phyloP scores from a whole-genome alignment of 1,284 basidiomycete genomes.

The Cutaneotrichosporon sp. region DNA sequence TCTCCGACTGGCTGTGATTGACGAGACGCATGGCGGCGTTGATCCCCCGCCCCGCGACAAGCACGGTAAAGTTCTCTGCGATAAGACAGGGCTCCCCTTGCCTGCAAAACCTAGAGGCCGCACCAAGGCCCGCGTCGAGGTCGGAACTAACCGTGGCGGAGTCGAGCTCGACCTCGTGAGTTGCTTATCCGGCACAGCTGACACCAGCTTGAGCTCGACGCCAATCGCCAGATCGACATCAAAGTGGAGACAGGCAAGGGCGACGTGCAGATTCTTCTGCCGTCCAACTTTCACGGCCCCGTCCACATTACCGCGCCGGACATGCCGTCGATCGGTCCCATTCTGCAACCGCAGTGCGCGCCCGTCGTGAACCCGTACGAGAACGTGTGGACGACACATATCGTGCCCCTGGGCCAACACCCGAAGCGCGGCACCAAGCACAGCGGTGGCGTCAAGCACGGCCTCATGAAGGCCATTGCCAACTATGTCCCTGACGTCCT shows the following conservation, averaged over 20 bases:
- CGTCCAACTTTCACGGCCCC: slow-evolving; percentile 32
- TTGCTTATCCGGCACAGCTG: slow-evolving; percentile 1
- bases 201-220: slow-evolving; percentile 32
- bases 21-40: slow-evolving; percentile 16
- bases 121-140: slow-evolving; percentile 35
- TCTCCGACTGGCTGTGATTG: slow-evolving; percentile 31
- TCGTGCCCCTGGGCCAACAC: slow-evolving; percentile 21
- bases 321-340: slow-evolving; percentile 19
- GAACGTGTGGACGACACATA: slow-evolving; percentile 29
- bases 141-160: slow-evolving; percentile 29
- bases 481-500: slow-evolving; percentile 27
- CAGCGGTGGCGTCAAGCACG: slow-evolving; percentile 17
- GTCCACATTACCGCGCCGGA: slow-evolving; percentile 15
- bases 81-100: slow-evolving; percentile 13
- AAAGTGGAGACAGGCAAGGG: slow-evolving; percentile 34
- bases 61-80: not conserved
- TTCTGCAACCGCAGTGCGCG: slow-evolving; percentile 21
- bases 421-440: not conserved
- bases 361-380: slow-evolving; percentile 30
- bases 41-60: not conserved
- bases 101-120: slow-evolving; percentile 24
- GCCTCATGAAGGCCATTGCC: slow-evolving; percentile 17
- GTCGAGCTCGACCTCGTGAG: slow-evolving; percentile 38
- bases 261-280: slow-evolving; percentile 38
- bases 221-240: slow-evolving; percentile 14